phyloP scores from a whole-genome alignment of 1,284 basidiomycete species.

The Pisolithus thermaeus region DNA sequence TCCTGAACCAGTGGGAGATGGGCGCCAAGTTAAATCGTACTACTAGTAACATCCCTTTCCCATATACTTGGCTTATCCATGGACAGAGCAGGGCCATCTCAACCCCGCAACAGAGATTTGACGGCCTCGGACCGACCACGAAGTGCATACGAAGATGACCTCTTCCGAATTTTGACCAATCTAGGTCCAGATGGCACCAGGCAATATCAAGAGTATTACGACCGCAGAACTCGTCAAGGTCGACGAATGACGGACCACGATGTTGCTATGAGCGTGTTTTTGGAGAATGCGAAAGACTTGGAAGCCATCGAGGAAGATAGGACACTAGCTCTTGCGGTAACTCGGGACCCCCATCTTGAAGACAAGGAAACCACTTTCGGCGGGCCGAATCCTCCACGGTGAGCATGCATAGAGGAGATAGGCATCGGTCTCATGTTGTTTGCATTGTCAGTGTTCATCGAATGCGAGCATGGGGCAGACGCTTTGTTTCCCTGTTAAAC shows the following conservation, averaged over 20 bases:
- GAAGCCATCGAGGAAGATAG: conserved; percentile 16
- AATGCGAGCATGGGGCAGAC: conserved; percentile 14
- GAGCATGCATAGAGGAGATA: not conserved
- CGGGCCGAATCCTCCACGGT: not conserved
- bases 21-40: too few relatives aligned
- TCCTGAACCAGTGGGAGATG: too few relatives aligned
- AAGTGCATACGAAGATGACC: conserved; percentile 23
- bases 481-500: conserved; percentile 13
- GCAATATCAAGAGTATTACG: conserved; percentile 13
- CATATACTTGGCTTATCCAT: conserved; percentile 9
- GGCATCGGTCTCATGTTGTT: not conserved
- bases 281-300: conserved; percentile 20
- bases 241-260: conserved; percentile 19
- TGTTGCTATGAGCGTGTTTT: conserved; percentile 21
- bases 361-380: conserved; percentile 1
- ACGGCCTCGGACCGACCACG: conserved; percentile 8
- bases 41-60: too few relatives aligned
- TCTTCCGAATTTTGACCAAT: conserved; percentile 13
- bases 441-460: not conserved
- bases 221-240: conserved; percentile 6
- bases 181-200: conserved; percentile 18
- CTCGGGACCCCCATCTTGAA: conserved; percentile 2
- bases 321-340: conserved; percentile 16
- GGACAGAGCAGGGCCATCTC: conserved; percentile 25
- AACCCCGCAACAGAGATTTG: conserved; percentile 1